Percentiles rank a stretch among this genome's conserved stretches.
Conservation (phyloP, 257 asterid genomes). For the Mentha longifolia region DNA sequence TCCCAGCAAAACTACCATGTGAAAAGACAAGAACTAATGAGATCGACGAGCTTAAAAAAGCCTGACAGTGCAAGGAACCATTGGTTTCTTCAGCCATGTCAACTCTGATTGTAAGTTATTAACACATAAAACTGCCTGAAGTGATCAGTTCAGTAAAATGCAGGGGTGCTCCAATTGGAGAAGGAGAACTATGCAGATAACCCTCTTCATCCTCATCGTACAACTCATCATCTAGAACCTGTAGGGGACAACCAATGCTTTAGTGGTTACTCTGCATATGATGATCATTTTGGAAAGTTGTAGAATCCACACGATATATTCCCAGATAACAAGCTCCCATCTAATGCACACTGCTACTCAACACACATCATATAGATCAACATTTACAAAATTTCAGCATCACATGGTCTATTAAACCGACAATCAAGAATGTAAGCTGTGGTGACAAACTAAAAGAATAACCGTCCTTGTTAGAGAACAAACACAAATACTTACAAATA, state of each 20-base stretch:
- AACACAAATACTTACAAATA: background rate
- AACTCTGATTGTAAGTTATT: background rate
- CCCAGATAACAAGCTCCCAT: background rate
- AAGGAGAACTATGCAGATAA: background rate
- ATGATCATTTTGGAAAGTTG: background rate
- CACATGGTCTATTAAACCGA: background rate
- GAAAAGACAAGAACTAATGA: too few relatives aligned
- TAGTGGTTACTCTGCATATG: background rate
- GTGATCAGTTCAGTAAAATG: background rate
- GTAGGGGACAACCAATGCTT: background rate
- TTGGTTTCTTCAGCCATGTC: too few relatives aligned
- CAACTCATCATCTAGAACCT: background rate
- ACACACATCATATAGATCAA: background rate
- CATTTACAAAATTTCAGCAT: background rate
- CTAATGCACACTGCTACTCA: background rate
- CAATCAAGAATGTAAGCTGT: background rate
- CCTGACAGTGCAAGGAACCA: too few relatives aligned
- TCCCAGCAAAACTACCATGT: too few relatives aligned
- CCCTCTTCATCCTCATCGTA: constrained; percentile 5
- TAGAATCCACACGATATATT: background rate
- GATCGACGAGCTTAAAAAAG: too few relatives aligned
- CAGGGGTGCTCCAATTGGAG: background rate
- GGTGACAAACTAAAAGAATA: background rate
- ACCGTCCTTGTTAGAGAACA: background rate
- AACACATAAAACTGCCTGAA: background rate